Conservation (phyloP, 2,329 filamentous ascomycete species). For the Rutstroemia sp. region DNA sequence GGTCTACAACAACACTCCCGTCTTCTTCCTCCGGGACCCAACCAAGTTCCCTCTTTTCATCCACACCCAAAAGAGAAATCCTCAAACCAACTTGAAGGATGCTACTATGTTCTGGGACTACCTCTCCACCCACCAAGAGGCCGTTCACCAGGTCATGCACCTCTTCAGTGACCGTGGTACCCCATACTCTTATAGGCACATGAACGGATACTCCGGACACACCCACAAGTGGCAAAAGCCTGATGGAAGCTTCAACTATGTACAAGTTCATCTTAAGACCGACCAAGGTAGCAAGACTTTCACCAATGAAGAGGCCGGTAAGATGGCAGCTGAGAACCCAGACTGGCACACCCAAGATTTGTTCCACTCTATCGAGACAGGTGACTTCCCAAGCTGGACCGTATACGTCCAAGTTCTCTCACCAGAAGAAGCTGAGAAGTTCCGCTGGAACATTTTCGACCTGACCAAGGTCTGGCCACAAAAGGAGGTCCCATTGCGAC, state of each 20-base stretch:
- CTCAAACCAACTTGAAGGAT: slow-evolving; percentile 62
- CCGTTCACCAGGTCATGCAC: slow-evolving; percentile 56
- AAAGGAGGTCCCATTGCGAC: slow-evolving; percentile 50
- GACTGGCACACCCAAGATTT: slow-evolving; percentile 58
- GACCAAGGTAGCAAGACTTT: slow-evolving; percentile 56
- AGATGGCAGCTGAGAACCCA: slow-evolving; percentile 48
- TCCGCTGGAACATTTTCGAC: slow-evolving; percentile 59
- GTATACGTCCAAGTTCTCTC: slow-evolving; percentile 56
- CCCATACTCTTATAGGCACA: slow-evolving; percentile 56
- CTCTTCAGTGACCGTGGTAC: slow-evolving; percentile 61
- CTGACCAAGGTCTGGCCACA: slow-evolving; percentile 65
- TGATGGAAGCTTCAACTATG: slow-evolving; percentile 58
- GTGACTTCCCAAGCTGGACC: slow-evolving; percentile 56
- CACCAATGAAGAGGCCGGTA: slow-evolving; percentile 47
- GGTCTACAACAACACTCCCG: slow-evolving; percentile 69
- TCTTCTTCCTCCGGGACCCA: slow-evolving; percentile 71
- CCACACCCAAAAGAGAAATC: slow-evolving; percentile 71
- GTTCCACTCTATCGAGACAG: slow-evolving; percentile 53
- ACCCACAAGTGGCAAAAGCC: slow-evolving; percentile 60
- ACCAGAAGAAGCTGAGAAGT: slow-evolving; percentile 53
- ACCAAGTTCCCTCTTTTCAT: slow-evolving; percentile 70
- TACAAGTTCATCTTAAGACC: slow-evolving; percentile 57
- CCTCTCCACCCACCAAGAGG: slow-evolving; percentile 52
- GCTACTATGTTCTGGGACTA: slow-evolving; percentile 42
- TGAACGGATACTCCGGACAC: slow-evolving; percentile 62